Base-by-base conservation (phyloP, 1,284 basidiomycete genomes). In the Cryptococcus sp. region DNA sequence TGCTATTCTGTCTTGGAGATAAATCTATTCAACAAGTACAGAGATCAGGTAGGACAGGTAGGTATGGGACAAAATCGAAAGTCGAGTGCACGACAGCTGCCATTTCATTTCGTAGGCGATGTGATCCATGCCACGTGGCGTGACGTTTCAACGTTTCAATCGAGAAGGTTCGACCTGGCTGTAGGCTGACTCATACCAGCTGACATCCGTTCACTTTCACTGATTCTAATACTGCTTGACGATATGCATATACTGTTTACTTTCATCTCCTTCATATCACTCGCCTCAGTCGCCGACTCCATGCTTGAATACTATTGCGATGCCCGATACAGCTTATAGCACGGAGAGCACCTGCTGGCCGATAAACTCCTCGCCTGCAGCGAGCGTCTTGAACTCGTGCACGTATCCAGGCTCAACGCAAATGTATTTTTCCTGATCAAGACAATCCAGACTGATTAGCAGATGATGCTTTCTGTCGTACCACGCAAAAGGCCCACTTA, bases 381-480 rank as follows among this genome's bases (percentile, higher is more conserved):
- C 81, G 22, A 92, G 67, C 0, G 64, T 61, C 64, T 77, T 76
- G 68, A 74, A 78, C 42, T 76, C 75, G 38, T 66, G 65, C 3
- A 91, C 91, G 74, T 84, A 84, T 22, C 92, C 92, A 10, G 92
- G 92, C 78, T 95, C 91, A 52, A 93, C 85, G 66, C 91, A 93
- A 40, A 93, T 83, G 70, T 86, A 93, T 57, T 79, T 83, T 65
- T 90, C 85, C 90, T 92, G 57, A 17, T 27, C 16, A 17, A n/a
- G 20, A 16, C 4, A 40, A 40, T 16, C 40, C 31, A 50, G 17
- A 25, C 15, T 17, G 46, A 35, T 20, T 31, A 42, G 23, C 31
- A 13, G 31, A 3, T 35, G 31, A 35, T 35, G 13, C 13, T 13
- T 35, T 13, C 2, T 8, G 31, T 5, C 31, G 13, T 2, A 35